phyloP scores from a whole-genome alignment of 768 basidiomycete species.

The Ramaria sp. region DNA sequence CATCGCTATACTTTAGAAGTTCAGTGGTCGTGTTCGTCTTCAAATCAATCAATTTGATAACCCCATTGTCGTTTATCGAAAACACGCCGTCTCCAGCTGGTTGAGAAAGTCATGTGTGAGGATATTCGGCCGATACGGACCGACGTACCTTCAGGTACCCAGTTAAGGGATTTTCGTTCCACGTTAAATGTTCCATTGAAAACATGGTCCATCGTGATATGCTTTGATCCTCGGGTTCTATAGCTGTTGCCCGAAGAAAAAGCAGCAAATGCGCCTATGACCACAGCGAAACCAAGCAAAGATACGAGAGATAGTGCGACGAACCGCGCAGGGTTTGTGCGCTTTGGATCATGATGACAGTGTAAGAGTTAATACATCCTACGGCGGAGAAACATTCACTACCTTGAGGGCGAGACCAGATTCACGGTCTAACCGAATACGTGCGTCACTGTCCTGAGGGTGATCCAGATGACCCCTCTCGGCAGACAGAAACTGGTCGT shows the following conservation, averaged over 20 bases:
- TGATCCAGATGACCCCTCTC: constrained; percentile 18
- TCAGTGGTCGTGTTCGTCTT: constrained; percentile 57
- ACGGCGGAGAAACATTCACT: neutral
- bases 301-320: constrained; percentile 51
- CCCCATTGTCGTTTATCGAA: constrained; percentile 46
- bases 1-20: constrained; percentile 45
- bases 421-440: neutral
- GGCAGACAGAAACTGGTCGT: constrained; percentile 18
- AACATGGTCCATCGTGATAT: constrained; percentile 79
- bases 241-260: constrained; percentile 43
- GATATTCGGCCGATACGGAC: neutral
- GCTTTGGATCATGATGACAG: neutral
- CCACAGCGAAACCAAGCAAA: constrained; percentile 48
- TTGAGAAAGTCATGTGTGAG: constrained; percentile 2
- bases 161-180: constrained; percentile 42
- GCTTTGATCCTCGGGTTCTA: constrained; percentile 35
- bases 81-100: constrained; percentile 92
- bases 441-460: constrained; percentile 8
- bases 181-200: constrained; percentile 82
- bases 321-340: constrained; percentile 37
- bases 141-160: constrained; percentile 83
- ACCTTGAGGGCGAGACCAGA: neutral
- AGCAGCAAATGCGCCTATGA: constrained; percentile 74
- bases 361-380: neutral
- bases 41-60: constrained; percentile 73